phyloP scores from a whole-genome alignment of 306 rosid species.

The Lablab purpureus region DNA sequence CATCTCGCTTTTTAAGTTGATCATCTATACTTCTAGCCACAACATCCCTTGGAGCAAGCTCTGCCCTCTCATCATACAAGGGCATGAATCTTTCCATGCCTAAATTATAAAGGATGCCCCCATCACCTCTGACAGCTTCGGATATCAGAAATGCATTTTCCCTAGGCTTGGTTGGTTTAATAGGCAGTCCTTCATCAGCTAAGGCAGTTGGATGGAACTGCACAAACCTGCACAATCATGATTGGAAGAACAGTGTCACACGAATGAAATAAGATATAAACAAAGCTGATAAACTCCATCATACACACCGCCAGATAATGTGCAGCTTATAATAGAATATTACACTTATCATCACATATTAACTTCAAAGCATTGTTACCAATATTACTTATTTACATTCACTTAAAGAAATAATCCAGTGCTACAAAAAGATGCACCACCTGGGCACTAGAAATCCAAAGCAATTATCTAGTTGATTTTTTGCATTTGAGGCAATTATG shows the following conservation, averaged over 20 bases:
- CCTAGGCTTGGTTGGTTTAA: constrained; percentile 61
- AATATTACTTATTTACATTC: background rate
- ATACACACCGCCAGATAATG: background rate
- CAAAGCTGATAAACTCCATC: background rate
- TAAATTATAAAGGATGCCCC: constrained; percentile 85
- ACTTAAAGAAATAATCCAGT: background rate
- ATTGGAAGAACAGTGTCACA: background rate
- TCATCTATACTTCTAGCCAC: constrained; percentile 97
- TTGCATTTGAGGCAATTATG: background rate
- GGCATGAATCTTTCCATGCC: constrained; percentile 96
- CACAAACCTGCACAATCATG: constrained; percentile 70
- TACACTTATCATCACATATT: constrained; percentile 4
- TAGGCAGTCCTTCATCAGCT: constrained; percentile 92
- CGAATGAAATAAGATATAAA: constrained; percentile 26
- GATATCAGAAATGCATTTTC: constrained; percentile 88
- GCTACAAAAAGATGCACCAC: constrained; percentile 8
- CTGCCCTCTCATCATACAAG: constrained; percentile 84
- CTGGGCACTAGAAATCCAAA: background rate
- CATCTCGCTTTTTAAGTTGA: constrained; percentile 84
- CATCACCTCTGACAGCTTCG: constrained; percentile 94
- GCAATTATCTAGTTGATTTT: constrained; percentile 1
- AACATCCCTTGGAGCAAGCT: constrained; percentile 97
- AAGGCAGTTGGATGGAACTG: constrained; percentile 98
- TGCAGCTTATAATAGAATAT: constrained; percentile 25
- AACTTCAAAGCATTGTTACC: background rate